Evolutionary conservation across 2,329 filamentous ascomycete genomes (phyloP), one percentile per base, ranked within the genome.

Genomic region (Aspergillus clavatus): DNA sequence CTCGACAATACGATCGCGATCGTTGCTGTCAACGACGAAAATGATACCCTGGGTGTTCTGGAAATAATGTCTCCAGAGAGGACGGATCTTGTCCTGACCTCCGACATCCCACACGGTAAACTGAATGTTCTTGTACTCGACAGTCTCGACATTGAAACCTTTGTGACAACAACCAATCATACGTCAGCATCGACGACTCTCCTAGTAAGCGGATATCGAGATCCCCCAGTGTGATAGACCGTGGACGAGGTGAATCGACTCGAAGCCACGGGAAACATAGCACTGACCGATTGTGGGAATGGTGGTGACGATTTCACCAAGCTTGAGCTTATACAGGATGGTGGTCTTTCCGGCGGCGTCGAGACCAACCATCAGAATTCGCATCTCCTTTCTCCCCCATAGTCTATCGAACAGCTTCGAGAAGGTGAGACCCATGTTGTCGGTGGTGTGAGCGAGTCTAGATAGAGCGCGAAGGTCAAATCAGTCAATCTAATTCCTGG

Each of bases 71-170:
- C 93, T 89, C 93, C 93, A 98, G 68, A 98, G 80, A 69, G 93
- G 93, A 73, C 93, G 84, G 72, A 98, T 98, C 87, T 97, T 97
- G 84, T 98, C 93, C 81, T 98, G 93, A 73, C 93, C 93, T 80
- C 93, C 93, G 68, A 98, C 93, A 79, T 97, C 93, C 93, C 93
- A 98, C 71, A 98, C 93, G 72, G 91, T 97, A 82, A 98, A 98
- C 73, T 95, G 89, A 67, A 95, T 96, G 83, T 98, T 98, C 83
- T 96, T 96, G 82, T 97, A 97, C 72, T 95, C 90, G 72, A 98
- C 93, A 45, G 93, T 97, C 82, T 98, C 93, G 73, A 98, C 93
- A 79, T 98, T 98, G 85, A 98, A 98, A 66, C 93, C 87, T 90
- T 57, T 29, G 52, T 36, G 23, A 42, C n/a, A 22, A 10, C 22